Base-by-base conservation (phyloP, 1,284 basidiomycete species). In the Coniophora puteana region DNA sequence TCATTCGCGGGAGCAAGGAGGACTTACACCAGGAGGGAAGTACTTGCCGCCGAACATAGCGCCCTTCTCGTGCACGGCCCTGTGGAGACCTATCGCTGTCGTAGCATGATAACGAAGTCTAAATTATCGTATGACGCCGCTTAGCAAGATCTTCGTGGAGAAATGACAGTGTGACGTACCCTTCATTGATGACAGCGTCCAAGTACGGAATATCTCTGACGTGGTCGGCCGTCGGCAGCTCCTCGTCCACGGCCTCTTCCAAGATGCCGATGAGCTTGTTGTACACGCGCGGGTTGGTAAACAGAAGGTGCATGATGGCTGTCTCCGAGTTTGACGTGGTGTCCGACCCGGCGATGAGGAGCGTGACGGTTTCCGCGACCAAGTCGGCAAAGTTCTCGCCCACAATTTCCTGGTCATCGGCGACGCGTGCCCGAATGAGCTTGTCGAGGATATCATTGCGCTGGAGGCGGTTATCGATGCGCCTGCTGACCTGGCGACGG, bases 291-390 rank as follows among this genome's bases (percentile, higher is more conserved):
- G 57, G 55, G 36, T 58, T 48, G 2, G 44, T 51, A 31, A 51
- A 35, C 13, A 59, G 34, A n/a, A 53, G 43, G 39, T 55, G 51
- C 28, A 61, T 45, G 21, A 53, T 56, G 6, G 51, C 53, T 16
- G 57, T 51, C 12, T 52, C 44, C 4, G 56, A 58, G 41, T 57
- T 63, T 10, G 62, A 62, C 4, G 59, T 62, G 2, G 61, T 63
- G 42, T 67, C 62, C 7, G 63, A 63, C 8, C 65, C 65, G n/a
- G 62, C 61, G 28, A 61, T 61, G 58, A 65, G 53, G 4, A 65
- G 48, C 3, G 59, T 57, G 12, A 63, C 51, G 5, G 62, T 52
- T 36, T 62, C 62, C 4, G 61, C 54, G n/a, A 50, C 59, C 7
- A 62, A 45, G 35, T 61, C 55, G 8, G 49, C 48, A 35, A 54